These are phyloP conservation scores for Dichotomocladium elegans DNA, from an alignment of 371 early-diverging fungal species.

Conservation along the genomic window DNA sequence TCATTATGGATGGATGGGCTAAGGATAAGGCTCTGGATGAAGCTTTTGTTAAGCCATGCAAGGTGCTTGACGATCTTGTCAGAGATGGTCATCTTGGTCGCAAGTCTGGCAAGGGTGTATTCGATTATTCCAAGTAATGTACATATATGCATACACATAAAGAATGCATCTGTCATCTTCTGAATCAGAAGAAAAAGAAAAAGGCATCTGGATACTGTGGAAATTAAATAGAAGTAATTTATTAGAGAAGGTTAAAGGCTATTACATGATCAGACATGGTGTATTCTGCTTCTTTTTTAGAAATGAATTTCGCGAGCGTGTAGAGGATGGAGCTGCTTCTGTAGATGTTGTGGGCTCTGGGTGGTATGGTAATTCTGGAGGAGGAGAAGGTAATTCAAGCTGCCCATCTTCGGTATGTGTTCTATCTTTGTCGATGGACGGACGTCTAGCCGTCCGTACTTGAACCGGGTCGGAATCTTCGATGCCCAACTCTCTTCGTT, in stretches of 20 bases:
- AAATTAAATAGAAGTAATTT: no score
- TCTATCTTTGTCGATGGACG: not conserved
- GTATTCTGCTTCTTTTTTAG: not conserved
- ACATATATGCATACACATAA: no score
- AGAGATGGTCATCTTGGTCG: constrained; percentile 76
- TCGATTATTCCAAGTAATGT: constrained; percentile 57
- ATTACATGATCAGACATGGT: constrained; percentile 1
- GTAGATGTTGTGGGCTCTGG: not conserved
- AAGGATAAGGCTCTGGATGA: constrained; percentile 70
- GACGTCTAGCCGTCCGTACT: no score
- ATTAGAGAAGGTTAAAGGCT: not conserved
- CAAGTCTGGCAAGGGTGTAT: constrained; percentile 90
- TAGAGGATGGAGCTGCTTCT: not conserved
- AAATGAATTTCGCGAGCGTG: not conserved
- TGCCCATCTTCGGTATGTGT: not conserved
- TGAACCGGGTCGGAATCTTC: no score
- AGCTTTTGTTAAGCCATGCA: constrained; percentile 65
- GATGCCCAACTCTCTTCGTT: no score
- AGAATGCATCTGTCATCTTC: no score
- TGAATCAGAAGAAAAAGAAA: no score
- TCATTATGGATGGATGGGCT: constrained; percentile 88
- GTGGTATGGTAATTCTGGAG: no score
- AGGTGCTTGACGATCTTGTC: constrained; percentile 74
- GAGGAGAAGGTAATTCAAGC: no score
- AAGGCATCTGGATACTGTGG: no score